phyloP scores from a whole-genome alignment of 768 basidiomycete species.

The Hortiboletus flavorubellus region DNA sequence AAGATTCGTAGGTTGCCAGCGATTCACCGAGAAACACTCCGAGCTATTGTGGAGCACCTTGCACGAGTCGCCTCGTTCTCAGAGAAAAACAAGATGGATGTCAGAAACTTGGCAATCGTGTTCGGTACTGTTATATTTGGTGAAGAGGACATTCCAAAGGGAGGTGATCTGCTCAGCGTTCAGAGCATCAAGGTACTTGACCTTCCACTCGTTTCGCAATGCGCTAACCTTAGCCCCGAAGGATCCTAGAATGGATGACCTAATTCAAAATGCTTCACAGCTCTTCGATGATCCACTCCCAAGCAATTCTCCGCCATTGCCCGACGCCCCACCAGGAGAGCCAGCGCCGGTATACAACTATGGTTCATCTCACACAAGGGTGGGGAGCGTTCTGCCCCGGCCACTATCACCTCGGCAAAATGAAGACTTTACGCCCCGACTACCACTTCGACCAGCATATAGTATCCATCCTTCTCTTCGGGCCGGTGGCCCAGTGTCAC shows the following conservation, averaged over 20 bases:
- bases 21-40: conserved; percentile 83
- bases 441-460: conserved; percentile 63
- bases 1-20: conserved; percentile 81
- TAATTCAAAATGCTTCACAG: conserved; percentile 65
- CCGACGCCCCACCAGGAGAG: conserved; percentile 69
- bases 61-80: conserved; percentile 61
- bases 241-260: conserved; percentile 80
- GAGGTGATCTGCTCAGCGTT: conserved; percentile 71
- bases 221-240: conserved; percentile 22
- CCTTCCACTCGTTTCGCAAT: conserved; percentile 33
- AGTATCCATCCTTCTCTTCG: conserved; percentile 81
- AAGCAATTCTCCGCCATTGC: conserved; percentile 62
- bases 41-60: conserved; percentile 79
- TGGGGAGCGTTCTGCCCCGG: conserved; percentile 44
- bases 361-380: conserved; percentile 69
- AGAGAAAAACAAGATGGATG: conserved; percentile 90
- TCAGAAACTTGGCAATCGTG: conserved; percentile 87
- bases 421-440: conserved; percentile 71
- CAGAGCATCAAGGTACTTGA: conserved; percentile 64
- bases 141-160: conserved; percentile 84
- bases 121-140: conserved; percentile 89
- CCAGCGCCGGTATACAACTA: conserved; percentile 54
- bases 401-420: conserved; percentile 27
- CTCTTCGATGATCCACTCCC: conserved; percentile 60
- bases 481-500: conserved; percentile 43